Conservation (phyloP, 179 eudicot species). For the Patellifolia procumbens region DNA sequence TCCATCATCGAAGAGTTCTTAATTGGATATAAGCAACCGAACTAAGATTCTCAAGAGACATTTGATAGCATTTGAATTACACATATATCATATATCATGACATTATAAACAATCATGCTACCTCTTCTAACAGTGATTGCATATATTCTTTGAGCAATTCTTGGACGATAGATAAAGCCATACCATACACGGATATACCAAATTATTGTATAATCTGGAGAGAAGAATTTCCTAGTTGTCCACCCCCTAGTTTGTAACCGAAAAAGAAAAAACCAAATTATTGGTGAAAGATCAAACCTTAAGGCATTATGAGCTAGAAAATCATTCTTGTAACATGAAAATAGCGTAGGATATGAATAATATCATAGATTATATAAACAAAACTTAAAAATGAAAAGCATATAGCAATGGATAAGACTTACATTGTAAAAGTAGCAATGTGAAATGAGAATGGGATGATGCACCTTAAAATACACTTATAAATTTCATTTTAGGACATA, state of each 20-base stretch:
- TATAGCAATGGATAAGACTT: neutral
- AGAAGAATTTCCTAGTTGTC: too few species aligned
- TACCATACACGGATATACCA: neutral
- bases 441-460: neutral
- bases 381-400: neutral
- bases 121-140: slow-evolving; percentile 32
- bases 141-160: slow-evolving; percentile 28
- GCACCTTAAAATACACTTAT: neutral
- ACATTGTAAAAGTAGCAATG: neutral
- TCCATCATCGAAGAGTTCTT: too few species aligned
- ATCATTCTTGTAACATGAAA: neutral
- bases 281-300: neutral
- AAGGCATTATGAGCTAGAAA: neutral
- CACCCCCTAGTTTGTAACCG: too few species aligned
- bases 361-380: neutral
- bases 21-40: too few species aligned
- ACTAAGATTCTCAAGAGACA: too few species aligned
- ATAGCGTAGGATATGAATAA: neutral
- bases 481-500: neutral
- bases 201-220: too few species aligned
- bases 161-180: slow-evolving; percentile 35
- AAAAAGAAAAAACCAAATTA: too few species aligned
- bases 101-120: too few species aligned
- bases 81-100: too few species aligned
- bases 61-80: too few species aligned